Evolutionary conservation across 2,329 filamentous ascomycete genomes (phyloP).

Genomic region (Trichoderma harzianum): DNA sequence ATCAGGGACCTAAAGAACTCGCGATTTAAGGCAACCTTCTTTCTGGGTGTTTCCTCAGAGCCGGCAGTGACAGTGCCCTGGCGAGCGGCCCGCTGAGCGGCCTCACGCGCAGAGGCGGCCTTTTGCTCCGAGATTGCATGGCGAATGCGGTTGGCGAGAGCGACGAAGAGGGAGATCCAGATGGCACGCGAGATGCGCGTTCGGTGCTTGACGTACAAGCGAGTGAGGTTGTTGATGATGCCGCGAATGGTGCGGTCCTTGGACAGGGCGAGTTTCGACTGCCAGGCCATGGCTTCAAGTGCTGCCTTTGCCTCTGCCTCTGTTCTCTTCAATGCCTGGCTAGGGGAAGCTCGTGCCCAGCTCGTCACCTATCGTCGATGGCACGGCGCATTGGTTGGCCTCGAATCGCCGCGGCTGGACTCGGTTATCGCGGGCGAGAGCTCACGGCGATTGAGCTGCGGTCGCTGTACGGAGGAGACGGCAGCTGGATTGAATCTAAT

Average conservation of each 20-base stretch:
- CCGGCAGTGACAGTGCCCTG: constrained; percentile 47
- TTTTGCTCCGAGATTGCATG: constrained; percentile 93
- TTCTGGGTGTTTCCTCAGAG: constrained; percentile 47
- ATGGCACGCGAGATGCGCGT: constrained; percentile 78
- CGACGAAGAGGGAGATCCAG: constrained; percentile 77
- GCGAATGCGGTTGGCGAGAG: constrained; percentile 81
- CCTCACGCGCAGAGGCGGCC: constrained; percentile 69
- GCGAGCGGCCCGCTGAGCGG: constrained; percentile 49
- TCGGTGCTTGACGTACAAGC: constrained; percentile 74
- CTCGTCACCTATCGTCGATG: constrained; percentile 3
- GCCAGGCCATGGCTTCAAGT: constrained; percentile 59
- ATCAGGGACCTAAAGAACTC: constrained; percentile 75
- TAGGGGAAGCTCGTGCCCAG: background rate
- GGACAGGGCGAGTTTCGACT: constrained; percentile 66
- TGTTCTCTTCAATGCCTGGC: background rate
- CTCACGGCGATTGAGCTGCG: background rate
- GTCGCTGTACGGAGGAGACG: background rate
- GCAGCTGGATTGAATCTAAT: background rate
- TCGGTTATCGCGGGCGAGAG: constrained; percentile 6
- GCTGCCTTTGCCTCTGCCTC: background rate
- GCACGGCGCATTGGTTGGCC: constrained; percentile 12
- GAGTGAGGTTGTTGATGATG: constrained; percentile 63
- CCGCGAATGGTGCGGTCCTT: constrained; percentile 62
- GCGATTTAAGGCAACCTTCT: constrained; percentile 88
- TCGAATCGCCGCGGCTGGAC: background rate